Conservation (phyloP, 768 basidiomycete species). For the Lentinula guzmanii region DNA sequence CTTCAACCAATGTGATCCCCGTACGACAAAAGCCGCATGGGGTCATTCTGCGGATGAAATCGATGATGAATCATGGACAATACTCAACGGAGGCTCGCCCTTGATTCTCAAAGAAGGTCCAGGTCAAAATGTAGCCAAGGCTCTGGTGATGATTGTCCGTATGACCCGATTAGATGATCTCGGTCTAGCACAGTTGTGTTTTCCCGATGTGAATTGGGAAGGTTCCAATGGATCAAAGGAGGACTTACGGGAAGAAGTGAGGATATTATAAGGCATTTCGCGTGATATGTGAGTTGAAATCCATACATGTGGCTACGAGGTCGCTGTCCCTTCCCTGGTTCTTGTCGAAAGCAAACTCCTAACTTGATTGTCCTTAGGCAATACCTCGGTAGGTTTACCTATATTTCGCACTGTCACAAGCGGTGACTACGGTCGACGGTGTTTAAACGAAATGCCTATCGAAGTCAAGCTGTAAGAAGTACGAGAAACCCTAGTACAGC, state of each 20-base stretch:
- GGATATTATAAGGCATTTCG: not conserved
- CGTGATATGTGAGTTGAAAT: not conserved
- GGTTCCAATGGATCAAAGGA: not conserved
- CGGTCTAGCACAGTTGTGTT: slow-evolving; percentile 61
- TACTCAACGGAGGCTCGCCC: slow-evolving; percentile 37
- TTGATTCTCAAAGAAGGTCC: not conserved
- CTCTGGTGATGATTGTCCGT: slow-evolving; percentile 59
- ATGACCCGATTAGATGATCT: slow-evolving; percentile 75
- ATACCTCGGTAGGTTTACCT: not conserved
- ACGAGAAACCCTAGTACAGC: not conserved
- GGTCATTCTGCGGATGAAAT: slow-evolving; percentile 65
- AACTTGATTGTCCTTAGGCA: not conserved
- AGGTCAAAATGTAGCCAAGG: slow-evolving; percentile 29
- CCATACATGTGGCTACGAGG: not conserved
- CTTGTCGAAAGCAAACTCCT: not conserved
- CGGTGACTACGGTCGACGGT: not conserved
- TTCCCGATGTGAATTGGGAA: slow-evolving; percentile 19
- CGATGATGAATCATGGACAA: slow-evolving; percentile 57
- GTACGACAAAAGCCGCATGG: slow-evolving; percentile 62
- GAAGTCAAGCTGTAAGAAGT: not conserved
- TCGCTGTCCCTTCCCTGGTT: not conserved
- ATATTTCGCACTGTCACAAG: not conserved
- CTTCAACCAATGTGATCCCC: slow-evolving; percentile 45
- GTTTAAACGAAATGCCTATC: not conserved
- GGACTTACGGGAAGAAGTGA: not conserved